Evolutionary conservation across 345 rosid species (phyloP), one percentile per base, ranked within the genome.

Genomic region (Ceriops tagal): DNA sequence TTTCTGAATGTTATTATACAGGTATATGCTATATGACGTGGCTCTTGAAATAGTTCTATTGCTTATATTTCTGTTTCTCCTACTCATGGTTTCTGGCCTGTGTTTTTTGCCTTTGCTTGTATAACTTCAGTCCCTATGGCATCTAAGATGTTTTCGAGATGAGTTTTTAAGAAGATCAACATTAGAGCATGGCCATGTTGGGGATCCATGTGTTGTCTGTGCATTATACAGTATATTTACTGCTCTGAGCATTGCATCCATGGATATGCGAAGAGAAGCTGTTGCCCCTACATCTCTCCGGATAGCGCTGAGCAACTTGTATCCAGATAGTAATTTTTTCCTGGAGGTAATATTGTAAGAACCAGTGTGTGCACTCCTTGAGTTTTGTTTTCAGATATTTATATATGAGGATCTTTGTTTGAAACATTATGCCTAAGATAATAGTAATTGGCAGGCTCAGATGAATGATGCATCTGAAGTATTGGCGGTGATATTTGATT

Each of bases 401-500:
- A 43, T 11, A 13, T 43, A 15, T 43, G 18, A 43, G 49, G 49
- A 3, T 43, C 49, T 43, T 43, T 18, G 15, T 43, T 13, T 13
- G 19, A 43, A 43, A 70, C 35, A 22, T 77, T 39, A 22, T 62
- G 65, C 53, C 71, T 66, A 65, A 65, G 57, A 58, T 71, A 15
- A 61, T 65, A 27, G 72, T 58, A 67, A 80, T 75, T 76, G 66
- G 59, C 96, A 95, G 97, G 96, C 85, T 70, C 93, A 95, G 81
- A 95, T 95, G 99, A 92, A 95, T 73, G 99, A 95, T 82, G 97
- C 99, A 70, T 90, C 97, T 67, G 97, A 95, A 90, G 99, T 95
- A 53, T 73, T 95, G 81, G 91, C 71, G 31, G 97, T 87, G 70
- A 83, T 95, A 67, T 95, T 95, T 75, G 89, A 85, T 64, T 92